Conservation (phyloP, 192 early-diverging fungal species). For the Backusella tuberculispora region DNA sequence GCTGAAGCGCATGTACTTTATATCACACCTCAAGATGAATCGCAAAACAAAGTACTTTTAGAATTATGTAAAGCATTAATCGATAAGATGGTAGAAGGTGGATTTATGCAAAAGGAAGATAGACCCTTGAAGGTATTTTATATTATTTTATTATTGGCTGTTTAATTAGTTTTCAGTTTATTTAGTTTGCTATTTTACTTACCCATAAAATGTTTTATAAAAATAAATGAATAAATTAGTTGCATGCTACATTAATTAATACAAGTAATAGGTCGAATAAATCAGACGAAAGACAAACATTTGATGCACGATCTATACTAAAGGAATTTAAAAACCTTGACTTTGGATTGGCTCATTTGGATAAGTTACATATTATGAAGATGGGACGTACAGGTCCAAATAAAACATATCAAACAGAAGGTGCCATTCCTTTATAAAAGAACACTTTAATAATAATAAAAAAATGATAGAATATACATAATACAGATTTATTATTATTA, state of each 20-base stretch:
- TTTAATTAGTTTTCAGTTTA: too few relatives aligned
- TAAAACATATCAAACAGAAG: slow-evolving; percentile 34
- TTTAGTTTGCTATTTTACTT: not conserved
- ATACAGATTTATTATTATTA: not conserved
- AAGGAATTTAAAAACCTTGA: slow-evolving; percentile 28
- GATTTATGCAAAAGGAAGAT: slow-evolving; percentile 28
- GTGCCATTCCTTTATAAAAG: slow-evolving; percentile 13
- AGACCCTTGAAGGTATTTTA: slow-evolving; percentile 33
- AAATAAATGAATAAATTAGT: slow-evolving; percentile 7
- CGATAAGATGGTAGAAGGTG: slow-evolving; percentile 26
- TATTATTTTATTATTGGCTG: not conserved
- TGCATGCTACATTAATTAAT: slow-evolving; percentile 33
- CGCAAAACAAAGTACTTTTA: slow-evolving; percentile 21
- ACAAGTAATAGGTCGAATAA: slow-evolving; percentile 14
- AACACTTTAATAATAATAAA: not conserved
- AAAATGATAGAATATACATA: slow-evolving; percentile 12
- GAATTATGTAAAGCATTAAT: slow-evolving; percentile 28
- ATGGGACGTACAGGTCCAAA: slow-evolving; percentile 24
- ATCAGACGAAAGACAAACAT: slow-evolving; percentile 9
- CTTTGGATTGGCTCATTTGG: slow-evolving; percentile 28
- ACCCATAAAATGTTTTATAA: not conserved
- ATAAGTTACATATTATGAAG: slow-evolving; percentile 39
- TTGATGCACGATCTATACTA: slow-evolving; percentile 35
- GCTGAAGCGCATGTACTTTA: slow-evolving; percentile 36
- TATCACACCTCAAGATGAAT: slow-evolving; percentile 34